Evolutionary conservation across 2,329 filamentous ascomycete genomes (phyloP).

Genomic region (Ceratocystis albifundus): DNA sequence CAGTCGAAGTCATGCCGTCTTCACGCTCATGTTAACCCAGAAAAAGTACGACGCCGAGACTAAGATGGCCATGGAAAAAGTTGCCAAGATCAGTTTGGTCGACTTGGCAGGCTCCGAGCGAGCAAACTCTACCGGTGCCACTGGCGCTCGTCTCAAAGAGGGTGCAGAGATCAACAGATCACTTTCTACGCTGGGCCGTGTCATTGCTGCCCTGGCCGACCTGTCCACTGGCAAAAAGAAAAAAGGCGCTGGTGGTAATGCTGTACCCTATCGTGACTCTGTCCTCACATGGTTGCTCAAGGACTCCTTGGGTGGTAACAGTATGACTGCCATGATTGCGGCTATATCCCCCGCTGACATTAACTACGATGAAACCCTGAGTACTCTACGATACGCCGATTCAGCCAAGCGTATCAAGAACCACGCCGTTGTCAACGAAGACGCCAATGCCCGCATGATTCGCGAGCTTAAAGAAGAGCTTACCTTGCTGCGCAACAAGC

Average conservation of each 20-base stretch:
- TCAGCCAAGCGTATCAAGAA: conserved; percentile 99
- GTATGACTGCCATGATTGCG: conserved; percentile 99
- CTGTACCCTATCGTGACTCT: conserved; percentile 95
- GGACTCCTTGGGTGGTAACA: conserved; percentile 94
- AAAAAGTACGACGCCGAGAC: conserved; percentile 85
- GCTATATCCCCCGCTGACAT: conserved; percentile 97
- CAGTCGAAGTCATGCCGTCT: conserved; percentile 94
- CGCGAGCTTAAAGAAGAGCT: conserved; percentile 94
- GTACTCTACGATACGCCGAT: conserved; percentile 90
- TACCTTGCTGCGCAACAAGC: conserved; percentile 71
- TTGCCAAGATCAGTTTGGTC: conserved; percentile 93
- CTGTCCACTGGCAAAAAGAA: conserved; percentile 75
- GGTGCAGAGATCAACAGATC: conserved; percentile 98
- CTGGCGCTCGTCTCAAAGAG: conserved; percentile 87
- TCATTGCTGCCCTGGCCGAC: conserved; percentile 91
- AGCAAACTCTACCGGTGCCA: conserved; percentile 93
- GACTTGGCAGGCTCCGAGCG: conserved; percentile 96
- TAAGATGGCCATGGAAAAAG: conserved; percentile 94
- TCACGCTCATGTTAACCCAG: conserved; percentile 89
- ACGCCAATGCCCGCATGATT: conserved; percentile 98
- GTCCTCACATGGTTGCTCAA: conserved; percentile 94
- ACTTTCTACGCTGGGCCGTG: conserved; percentile 87
- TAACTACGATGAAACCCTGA: conserved; percentile 96
- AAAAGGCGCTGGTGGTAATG: conserved; percentile 51
- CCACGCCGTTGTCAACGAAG: conserved; percentile 96